Evolutionary conservation across 75 land plant genomes (phyloP).

Genomic region (Selaginella tamariscina): DNA sequence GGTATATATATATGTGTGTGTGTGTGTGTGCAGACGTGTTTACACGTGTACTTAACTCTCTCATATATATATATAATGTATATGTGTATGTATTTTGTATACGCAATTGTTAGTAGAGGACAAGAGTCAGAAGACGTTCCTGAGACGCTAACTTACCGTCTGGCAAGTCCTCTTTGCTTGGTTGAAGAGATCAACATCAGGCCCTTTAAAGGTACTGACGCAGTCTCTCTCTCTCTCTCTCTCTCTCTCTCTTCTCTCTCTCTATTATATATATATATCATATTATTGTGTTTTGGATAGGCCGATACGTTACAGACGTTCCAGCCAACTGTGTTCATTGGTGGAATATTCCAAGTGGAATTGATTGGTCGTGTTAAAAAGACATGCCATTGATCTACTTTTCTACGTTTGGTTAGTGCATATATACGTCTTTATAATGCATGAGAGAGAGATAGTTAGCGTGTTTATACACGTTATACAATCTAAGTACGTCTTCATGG

Average conservation of each 20-base stretch:
- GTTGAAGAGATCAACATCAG: constrained; percentile 49
- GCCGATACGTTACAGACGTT: constrained; percentile 56
- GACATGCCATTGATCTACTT: constrained; percentile 48
- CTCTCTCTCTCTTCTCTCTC: constrained; percentile 14
- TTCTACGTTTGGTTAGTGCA: constrained; percentile 87
- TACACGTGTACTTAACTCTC: too few relatives aligned
- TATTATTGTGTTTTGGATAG: constrained; percentile 25
- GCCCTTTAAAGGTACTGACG: constrained; percentile 64
- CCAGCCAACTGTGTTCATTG: constrained; percentile 65
- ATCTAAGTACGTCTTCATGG: too few relatives aligned
- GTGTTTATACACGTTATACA: too few relatives aligned
- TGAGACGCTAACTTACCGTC: constrained; percentile 59
- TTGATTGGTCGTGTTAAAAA: constrained; percentile 69
- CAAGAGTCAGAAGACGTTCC: constrained; percentile 34
- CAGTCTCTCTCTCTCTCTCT: not conserved
- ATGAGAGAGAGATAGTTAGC: too few relatives aligned
- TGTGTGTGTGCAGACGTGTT: too few relatives aligned
- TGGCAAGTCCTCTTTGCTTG: constrained; percentile 47
- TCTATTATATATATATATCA: not conserved
- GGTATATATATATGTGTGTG: too few relatives aligned
- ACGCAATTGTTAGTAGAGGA: constrained; percentile 61
- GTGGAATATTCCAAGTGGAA: constrained; percentile 73
- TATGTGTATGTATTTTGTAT: not conserved
- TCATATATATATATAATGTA: not conserved
- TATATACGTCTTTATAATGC: too few relatives aligned